Percentiles rank a stretch among this genome's conserved stretches.
These are phyloP conservation scores for Serendipita indica DNA, from an alignment of 768 basidiomycete species.

Conservation along the genomic window DNA sequence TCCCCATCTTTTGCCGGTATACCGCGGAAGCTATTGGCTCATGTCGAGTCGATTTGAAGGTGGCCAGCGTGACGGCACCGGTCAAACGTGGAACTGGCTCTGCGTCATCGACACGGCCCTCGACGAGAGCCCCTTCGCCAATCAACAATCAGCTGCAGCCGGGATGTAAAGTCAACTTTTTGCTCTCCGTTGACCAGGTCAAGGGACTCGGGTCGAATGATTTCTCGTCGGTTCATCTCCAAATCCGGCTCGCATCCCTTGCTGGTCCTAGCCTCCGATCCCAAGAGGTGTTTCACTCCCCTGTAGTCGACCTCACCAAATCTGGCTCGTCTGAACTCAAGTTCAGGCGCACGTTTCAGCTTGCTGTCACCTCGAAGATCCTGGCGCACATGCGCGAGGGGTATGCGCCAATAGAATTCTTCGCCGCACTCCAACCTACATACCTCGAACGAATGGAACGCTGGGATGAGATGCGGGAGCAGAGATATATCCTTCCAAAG, in stretches of 20 bases:
- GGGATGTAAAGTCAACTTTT: slow-evolving; percentile 73
- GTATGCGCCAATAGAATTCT: slow-evolving; percentile 82
- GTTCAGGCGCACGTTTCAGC: slow-evolving; percentile 69
- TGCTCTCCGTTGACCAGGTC: slow-evolving; percentile 71
- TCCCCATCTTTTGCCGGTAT: slow-evolving; percentile 87
- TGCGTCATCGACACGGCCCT: slow-evolving; percentile 48
- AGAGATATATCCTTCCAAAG: slow-evolving; percentile 27
- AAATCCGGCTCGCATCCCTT: slow-evolving; percentile 78
- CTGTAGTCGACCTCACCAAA: slow-evolving; percentile 54
- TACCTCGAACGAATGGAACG: slow-evolving; percentile 81
- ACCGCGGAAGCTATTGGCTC: slow-evolving; percentile 93
- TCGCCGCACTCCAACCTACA: slow-evolving; percentile 62
- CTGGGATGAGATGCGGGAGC: slow-evolving; percentile 88
- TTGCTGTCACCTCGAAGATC: slow-evolving; percentile 61
- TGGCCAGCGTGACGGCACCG: slow-evolving; percentile 52
- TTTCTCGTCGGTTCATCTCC: slow-evolving; percentile 72
- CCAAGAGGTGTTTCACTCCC: slow-evolving; percentile 74
- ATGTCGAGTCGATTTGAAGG: slow-evolving; percentile 73
- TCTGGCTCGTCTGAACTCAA: slow-evolving; percentile 63
- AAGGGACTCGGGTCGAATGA: slow-evolving; percentile 84
- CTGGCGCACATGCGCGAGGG: slow-evolving; percentile 55
- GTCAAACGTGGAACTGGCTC: slow-evolving; percentile 48
- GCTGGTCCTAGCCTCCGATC: slow-evolving; percentile 50
- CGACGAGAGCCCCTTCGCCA: slow-evolving; percentile 66
- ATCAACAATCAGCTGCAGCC: slow-evolving; percentile 48